Conservation (phyloP, 2,329 filamentous ascomycete genomes). For the Colletotrichum scovillei region DNA sequence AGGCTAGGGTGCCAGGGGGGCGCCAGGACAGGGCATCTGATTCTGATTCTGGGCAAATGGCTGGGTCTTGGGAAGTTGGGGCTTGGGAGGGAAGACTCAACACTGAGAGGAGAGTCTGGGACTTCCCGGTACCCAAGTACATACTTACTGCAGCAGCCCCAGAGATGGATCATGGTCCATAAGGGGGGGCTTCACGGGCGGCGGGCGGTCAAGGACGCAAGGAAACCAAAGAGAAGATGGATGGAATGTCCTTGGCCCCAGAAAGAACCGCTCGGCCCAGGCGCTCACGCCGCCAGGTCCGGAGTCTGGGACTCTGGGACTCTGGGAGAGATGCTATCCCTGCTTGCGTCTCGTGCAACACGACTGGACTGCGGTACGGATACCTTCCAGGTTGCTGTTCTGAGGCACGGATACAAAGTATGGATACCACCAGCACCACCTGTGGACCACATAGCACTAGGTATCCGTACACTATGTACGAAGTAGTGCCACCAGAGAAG, state of each 20-base stretch:
- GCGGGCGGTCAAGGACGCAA: conserved; percentile 31
- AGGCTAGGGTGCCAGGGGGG: neutral
- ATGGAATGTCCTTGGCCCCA: conserved; percentile 35
- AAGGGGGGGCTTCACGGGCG: neutral
- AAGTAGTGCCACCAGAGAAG: neutral
- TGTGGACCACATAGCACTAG: neutral
- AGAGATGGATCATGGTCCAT: neutral
- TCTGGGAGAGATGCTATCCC: conserved; percentile 21
- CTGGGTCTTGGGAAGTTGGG: too few species aligned
- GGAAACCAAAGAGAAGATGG: conserved; percentile 37
- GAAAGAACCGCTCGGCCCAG: conserved; percentile 37
- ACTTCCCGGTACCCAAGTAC: neutral
- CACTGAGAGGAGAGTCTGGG: neutral
- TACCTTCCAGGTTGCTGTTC: neutral
- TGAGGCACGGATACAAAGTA: neutral
- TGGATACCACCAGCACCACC: neutral
- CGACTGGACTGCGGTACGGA: neutral
- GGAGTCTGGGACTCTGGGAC: conserved; percentile 27
- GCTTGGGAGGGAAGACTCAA: neutral
- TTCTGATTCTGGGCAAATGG: too few species aligned
- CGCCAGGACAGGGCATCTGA: neutral
- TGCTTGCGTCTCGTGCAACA: conserved; percentile 34
- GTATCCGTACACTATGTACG: neutral
- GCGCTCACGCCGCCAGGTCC: conserved; percentile 35
- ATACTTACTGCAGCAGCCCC: too few species aligned